A percentile compares a stretch with the other conserved stretches of the same genome.
phyloP scores from a whole-genome alignment of 1,284 basidiomycete genomes.

The Moesziomyces parantarcticus region DNA sequence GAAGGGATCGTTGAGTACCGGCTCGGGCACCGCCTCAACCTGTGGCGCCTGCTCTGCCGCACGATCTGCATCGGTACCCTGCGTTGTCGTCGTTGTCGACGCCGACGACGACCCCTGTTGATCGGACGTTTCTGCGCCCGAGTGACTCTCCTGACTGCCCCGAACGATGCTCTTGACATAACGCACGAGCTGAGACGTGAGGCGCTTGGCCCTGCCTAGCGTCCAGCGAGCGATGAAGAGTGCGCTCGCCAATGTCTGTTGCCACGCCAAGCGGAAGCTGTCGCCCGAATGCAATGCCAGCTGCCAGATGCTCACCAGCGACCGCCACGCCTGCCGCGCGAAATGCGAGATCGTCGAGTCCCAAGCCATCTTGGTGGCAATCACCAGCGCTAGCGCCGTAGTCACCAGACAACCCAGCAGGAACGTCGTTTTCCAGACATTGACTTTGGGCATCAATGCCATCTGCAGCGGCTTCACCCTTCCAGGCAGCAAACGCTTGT shows the following conservation, averaged over 20 bases:
- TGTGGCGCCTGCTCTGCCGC: neutral
- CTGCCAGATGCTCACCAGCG: conserved; percentile 30
- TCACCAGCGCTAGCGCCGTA: conserved; percentile 14
- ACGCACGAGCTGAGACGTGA: conserved; percentile 1
- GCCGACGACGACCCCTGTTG: conserved; percentile 1
- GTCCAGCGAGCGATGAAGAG: conserved; percentile 29
- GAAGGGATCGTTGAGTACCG: conserved; percentile 32
- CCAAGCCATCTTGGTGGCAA: conserved; percentile 34
- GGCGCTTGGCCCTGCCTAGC: conserved; percentile 3
- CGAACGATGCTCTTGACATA: conserved; percentile 9
- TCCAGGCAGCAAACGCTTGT: conserved; percentile 29
- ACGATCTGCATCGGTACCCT: neutral
- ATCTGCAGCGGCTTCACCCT: conserved; percentile 28
- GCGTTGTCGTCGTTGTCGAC: too few relatives aligned
- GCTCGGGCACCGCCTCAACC: conserved; percentile 15
- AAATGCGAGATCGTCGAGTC: conserved; percentile 34
- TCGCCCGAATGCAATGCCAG: conserved; percentile 25
- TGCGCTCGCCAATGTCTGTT: conserved; percentile 19
- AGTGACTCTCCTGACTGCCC: conserved; percentile 4
- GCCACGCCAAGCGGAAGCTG: conserved; percentile 27
- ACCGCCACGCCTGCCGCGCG: conserved; percentile 31
- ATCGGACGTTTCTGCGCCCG: neutral
- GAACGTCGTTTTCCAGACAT: conserved; percentile 23
- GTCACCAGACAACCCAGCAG: conserved; percentile 30
- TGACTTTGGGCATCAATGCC: conserved; percentile 24